Evolutionary conservation across 805 yeast species (phyloP), one percentile per base, ranked within the genome.

Genomic region (Blastobotrys parvus): DNA sequence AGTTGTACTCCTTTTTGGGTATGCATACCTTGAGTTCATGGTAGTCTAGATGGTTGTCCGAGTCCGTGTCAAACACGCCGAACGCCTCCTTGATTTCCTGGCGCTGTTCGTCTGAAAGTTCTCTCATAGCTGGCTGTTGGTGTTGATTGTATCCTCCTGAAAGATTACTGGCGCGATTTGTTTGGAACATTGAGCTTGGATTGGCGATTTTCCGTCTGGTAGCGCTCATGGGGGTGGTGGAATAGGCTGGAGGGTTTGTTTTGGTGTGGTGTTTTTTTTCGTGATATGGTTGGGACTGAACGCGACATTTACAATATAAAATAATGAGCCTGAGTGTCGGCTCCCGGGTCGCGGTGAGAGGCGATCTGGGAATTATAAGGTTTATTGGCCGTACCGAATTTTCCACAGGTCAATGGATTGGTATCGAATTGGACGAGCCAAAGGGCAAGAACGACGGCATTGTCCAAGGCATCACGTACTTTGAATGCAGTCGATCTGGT

Each of bases 71-170:
- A 62, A 92, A 92, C 25, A 90, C 69, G 39, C 81, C 75, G 59
- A 90, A 90, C 2, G 97, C 97, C 58, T 89, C 97, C 47, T 87
- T 71, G 51, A 89, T 86, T 59, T 90, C 96, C 56, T 84, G 92
- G 52, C 82, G 82, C 59, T 88, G 95, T 55, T 88, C 95, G 44
- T 84, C 86, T 46, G 85, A 67, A 34, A 88, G 69, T 54, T 86
- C 94, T 35, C 39, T 22, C 27, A 32, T 32, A 10, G 35, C 35
- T n/a, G 35, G 5, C 35, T 32, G 27, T 30, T 36, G n/a, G 6
- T 5, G 19, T 16, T 8, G 36, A 11, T 13, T n/a, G 31, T 21
- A 36, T 13, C 20, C n/a, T 13, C 37, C 37, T 19, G 19, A 23
- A n/a, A n/a, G n/a, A 15, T 5, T 17, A 17, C 13, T 13, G 20